Evolutionary conservation across 2,329 filamentous ascomycete genomes (phyloP), one percentile per base, ranked within the genome.

Genomic region (Curvularia sp.): DNA sequence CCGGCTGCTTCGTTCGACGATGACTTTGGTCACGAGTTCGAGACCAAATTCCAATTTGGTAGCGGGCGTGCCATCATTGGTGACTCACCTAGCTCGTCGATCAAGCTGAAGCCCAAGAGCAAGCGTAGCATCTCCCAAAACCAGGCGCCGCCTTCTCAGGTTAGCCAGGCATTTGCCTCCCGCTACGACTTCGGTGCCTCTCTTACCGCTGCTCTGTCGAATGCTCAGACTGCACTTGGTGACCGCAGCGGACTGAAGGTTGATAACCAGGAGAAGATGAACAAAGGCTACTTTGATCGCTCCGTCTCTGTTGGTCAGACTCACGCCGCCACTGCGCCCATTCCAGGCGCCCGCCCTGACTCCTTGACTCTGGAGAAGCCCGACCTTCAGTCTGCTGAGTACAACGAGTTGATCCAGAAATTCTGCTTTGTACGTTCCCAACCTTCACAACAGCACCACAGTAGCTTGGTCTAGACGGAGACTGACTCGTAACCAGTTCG

Each of bases 161-260:
- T 70, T 75, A 87, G 87, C 25, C 88, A 91, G 68, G 90, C 89
- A 18, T 97, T 98, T 76, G 91, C 92, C 46, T 93, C 93, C 77
- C 90, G 95, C 53, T 99, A 99, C 76, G 94, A 98, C 80, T 98
- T 99, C 76, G 89, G 91, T 60, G 92, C 92, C n/a, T 98, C 95
- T 0, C 84, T 98, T 28, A 89, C 85, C 52, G 92, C 93, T 50
- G 93, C 92, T 12, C 89, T 94, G 74, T 87, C 89, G 71, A 88
- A 86, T 27, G 88, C 89, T 46, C 90, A 91, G 72, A 87, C 87
- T 63, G 81, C 82, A 13, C 79, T 85, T 64, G 81, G 83, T 62
- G 85, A 87, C 75, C 80, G 82, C 71, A 84, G 84, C 78, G 80
- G 76, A 62, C 65, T 82, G 50, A 78, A 78, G 64, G 48, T 70